Conservation (phyloP, 306 rosid genomes). For the Cucumis hystrix region DNA sequence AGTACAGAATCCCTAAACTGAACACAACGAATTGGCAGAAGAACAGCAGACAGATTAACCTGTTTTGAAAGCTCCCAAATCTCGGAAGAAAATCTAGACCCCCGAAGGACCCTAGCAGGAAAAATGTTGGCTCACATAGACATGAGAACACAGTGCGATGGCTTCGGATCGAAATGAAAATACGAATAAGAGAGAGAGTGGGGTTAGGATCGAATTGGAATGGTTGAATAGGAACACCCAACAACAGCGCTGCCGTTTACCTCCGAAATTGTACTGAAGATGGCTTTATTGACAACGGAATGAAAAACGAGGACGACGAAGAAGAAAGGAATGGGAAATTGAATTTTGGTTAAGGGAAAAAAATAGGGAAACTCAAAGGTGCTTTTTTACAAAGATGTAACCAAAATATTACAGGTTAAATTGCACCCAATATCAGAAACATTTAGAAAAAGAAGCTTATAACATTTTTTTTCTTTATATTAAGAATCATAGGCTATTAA, state of each 20-base stretch:
- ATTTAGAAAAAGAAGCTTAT: no score
- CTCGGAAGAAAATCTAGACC: not conserved
- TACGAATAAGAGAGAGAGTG: not conserved
- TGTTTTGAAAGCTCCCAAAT: slow-evolving; percentile 8
- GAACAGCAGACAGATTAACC: slow-evolving; percentile 8
- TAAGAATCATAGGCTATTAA: no score
- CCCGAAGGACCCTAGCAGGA: not conserved
- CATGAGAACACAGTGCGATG: not conserved
- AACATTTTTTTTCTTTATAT: no score
- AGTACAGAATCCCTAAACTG: slow-evolving; percentile 16
- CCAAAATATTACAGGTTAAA: no score
- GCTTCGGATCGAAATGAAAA: not conserved
- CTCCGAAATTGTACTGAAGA: not conserved
- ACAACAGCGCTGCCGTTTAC: not conserved
- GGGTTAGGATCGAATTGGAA: not conserved
- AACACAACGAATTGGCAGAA: not conserved
- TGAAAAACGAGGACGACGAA: not conserved
- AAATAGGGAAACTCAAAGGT: not conserved
- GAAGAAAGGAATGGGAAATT: not conserved
- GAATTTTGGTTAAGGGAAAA: not conserved
- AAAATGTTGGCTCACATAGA: not conserved
- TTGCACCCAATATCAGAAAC: no score
- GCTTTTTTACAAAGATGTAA: no score
- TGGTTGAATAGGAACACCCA: not conserved
- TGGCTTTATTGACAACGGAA: not conserved